Base-by-base conservation (phyloP, 1,139 yeast species). In the Taphrina sp. region DNA sequence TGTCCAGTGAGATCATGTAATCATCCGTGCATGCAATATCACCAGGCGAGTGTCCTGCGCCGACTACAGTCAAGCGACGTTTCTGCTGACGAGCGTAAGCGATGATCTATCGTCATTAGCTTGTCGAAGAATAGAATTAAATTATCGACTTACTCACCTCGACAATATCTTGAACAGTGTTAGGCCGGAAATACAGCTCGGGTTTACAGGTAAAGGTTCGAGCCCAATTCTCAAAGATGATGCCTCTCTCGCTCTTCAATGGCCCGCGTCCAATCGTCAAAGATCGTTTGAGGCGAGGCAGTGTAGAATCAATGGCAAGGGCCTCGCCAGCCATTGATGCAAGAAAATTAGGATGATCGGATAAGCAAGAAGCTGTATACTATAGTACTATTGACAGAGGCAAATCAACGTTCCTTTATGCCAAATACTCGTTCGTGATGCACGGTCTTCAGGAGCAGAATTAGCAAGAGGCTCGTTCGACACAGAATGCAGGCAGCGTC, bases 41-140 rank as follows among this genome's bases (percentile, higher is more conserved):
- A 45, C 95, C 85, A 0, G 98, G 98, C 4, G 97, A 89, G 67
- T 92, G 97, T 29, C 96, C 96, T 0, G 95, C 82, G 0, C 98
- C 98, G 5, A 87, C 92, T 1, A 88, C 80, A 77, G 87, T 84
- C 58, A 92, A 73, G 16, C 95, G 86, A 62, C 81, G 83, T 17
- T 76, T 74, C 35, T 74, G 67, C 51, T 72, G 66, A 44, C 78
- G 73, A 3, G 97, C 98, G 58, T 76, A 76, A 43, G 77, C 73
- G 41, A 92, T 85, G 57, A 90, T 74, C 35, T 53, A 19, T 10
- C 4, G 8, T n/a, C 24, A 12, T n/a, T n/a, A n/a, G n/a, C n/a
- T n/a, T n/a, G n/a, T n/a, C n/a, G n/a, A n/a, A n/a, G n/a, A n/a
- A n/a, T n/a, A n/a, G n/a, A n/a, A n/a, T n/a, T n/a, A n/a, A n/a